A percentile compares a stretch with the other conserved stretches of the same genome.
Evolutionary conservation across 2,329 filamentous ascomycete genomes (phyloP).

Genomic region (Aspergillus intermedius): DNA sequence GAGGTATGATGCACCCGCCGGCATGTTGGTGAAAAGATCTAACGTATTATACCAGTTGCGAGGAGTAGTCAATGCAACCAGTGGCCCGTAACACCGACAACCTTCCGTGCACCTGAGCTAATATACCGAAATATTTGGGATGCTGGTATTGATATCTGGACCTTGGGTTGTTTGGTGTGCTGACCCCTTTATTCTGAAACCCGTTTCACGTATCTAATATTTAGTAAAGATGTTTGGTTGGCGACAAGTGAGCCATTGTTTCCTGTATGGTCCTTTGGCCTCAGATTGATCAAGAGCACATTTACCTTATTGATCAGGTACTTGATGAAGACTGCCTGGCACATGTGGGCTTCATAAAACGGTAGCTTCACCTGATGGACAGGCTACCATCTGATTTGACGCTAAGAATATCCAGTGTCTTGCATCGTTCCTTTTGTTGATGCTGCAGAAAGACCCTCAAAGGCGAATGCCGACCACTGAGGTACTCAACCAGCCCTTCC

Average conservation of each 20-base stretch:
- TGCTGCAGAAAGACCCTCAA: slow-evolving; percentile 9
- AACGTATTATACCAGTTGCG: slow-evolving; percentile 1
- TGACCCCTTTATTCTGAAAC: background rate
- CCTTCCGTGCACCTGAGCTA: slow-evolving; percentile 15
- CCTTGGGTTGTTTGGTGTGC: slow-evolving; percentile 17
- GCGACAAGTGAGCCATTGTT: slow-evolving; percentile 16
- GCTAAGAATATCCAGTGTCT: slow-evolving; percentile 8
- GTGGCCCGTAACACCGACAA: slow-evolving; percentile 11
- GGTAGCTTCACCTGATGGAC: slow-evolving; percentile 2
- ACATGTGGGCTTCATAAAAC: slow-evolving; percentile 5
- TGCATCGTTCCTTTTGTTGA: slow-evolving; percentile 8
- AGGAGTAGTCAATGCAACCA: slow-evolving; percentile 5
- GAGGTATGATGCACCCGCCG: slow-evolving; percentile 10
- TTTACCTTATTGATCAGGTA: slow-evolving; percentile 4
- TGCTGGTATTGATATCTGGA: slow-evolving; percentile 15
- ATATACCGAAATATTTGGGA: slow-evolving; percentile 11
- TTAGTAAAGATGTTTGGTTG: slow-evolving; percentile 13
- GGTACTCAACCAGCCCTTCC: slow-evolving; percentile 8
- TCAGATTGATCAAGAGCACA: slow-evolving; percentile 10
- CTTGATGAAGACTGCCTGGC: background rate
- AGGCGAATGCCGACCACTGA: background rate
- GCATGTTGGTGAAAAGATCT: slow-evolving; percentile 1
- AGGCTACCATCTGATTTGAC: slow-evolving; percentile 10
- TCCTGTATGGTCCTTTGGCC: slow-evolving; percentile 10
- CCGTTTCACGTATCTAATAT: background rate